Evolutionary conservation across 1,139 yeast genomes (phyloP), one percentile per base, ranked within the genome.

Genomic region (Hansenula lynferdii): DNA sequence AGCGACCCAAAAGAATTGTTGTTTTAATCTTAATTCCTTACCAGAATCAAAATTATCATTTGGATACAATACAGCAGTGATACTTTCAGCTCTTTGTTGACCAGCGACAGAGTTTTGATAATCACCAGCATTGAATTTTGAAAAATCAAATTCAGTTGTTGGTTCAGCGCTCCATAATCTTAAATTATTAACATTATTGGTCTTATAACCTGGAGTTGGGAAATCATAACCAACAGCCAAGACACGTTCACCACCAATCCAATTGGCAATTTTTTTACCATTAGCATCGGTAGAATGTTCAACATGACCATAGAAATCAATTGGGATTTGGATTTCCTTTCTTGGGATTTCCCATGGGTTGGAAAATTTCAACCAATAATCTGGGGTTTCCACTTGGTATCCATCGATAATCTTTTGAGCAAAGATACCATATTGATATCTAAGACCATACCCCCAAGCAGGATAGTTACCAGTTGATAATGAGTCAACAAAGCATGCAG

Each of bases 1-100:
- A 37, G 95, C 82, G 39, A 90, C 96, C 97, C 97, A 90, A 64
- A 90, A 90, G 65, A 86, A 90, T 64, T 90, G 97, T 66, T 90
- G 97, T 64, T 89, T 90, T 61, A 90, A 77, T 61, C 97, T 80
- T 57, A 90, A 72, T 58, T 86, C 96, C 64, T 90, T 90, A 53
- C 97, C 97, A 48, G 80, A 75, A 57, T 85, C 84, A 60, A 89
- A 89, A 62, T 89, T 89, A 61, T 89, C 96, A 62, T 89, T 89
- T 44, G 96, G 96, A 62, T 89, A 89, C 56, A 87, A 69, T 12
- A 87, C 96, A 5, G 96, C 85, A 28, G 96, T 86, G 51, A 90
- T 85, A 20, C 95, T 81, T 61, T 87, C 96, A 3, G 97, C 97
- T 44, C 77, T 70, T 62, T 87, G 96, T 61, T 86, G 96, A 42